Conservation (phyloP, 139 green algal genomes). For the Dunaliella primolecta region DNA sequence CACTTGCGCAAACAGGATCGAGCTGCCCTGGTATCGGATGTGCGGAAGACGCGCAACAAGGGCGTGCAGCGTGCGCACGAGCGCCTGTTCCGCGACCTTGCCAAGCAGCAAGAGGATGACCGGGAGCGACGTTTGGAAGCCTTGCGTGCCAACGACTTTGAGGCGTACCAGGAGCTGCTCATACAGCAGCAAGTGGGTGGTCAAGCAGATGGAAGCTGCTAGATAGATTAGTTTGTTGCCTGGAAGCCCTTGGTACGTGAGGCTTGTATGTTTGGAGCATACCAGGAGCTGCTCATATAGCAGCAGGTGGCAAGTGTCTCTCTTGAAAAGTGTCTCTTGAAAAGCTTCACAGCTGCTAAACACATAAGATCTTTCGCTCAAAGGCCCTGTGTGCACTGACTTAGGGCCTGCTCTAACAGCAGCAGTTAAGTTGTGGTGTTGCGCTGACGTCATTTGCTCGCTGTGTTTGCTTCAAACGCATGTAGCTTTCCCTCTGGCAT, state of each 20-base stretch:
- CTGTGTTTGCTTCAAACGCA: no score
- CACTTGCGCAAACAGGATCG: constrained; percentile 27
- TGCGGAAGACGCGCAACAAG: constrained; percentile 51
- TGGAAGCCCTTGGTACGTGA: no score
- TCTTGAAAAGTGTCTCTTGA: no score
- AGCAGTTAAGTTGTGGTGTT: no score
- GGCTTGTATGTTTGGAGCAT: constrained; percentile 95
- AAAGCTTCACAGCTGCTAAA: no score
- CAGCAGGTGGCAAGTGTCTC: constrained; percentile 46
- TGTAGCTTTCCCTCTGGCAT: no score
- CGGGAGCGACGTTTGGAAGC: constrained; percentile 54
- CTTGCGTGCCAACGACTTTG: constrained; percentile 90
- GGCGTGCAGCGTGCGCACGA: constrained; percentile 63
- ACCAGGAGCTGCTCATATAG: constrained; percentile 84
- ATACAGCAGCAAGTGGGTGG: constrained; percentile 41
- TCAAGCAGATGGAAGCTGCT: no score
- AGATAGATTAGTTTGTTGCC: no score
- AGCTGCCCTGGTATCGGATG: constrained; percentile 20
- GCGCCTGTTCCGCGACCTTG: constrained; percentile 44
- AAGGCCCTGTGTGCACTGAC: no score
- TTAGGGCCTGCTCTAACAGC: no score
- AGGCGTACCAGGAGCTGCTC: constrained; percentile 92
- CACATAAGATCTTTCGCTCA: no score
- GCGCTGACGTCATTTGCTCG: no score
- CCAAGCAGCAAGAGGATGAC: constrained; percentile 45